These are phyloP conservation scores for Fomitopsis schrenkii DNA, from an alignment of 1,284 basidiomycete genomes.

Conservation along the genomic window DNA sequence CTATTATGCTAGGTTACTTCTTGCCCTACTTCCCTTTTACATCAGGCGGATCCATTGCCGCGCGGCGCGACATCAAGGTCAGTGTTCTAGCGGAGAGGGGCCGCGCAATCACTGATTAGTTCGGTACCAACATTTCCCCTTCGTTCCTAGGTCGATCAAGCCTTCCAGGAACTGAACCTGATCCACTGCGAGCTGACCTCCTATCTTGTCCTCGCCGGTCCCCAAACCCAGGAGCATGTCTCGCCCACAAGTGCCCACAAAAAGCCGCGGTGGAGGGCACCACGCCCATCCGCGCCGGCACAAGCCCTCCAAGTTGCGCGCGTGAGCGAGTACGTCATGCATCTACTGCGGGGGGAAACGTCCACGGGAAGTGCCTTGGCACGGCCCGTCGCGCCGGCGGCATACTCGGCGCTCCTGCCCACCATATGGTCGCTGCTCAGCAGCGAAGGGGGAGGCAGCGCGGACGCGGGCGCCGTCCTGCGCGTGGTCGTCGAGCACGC, in stretches of 20 bases:
- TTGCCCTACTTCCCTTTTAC: constrained; percentile 82
- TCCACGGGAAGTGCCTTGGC: constrained; percentile 30
- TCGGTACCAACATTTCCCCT: not conserved
- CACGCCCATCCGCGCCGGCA: not conserved
- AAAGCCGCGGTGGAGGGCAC: not conserved
- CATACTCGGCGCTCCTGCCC: constrained; percentile 72
- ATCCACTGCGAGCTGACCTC: constrained; percentile 75
- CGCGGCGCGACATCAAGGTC: constrained; percentile 55
- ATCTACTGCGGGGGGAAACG: constrained; percentile 57
- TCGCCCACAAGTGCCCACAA: constrained; percentile 2
- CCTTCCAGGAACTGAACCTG: constrained; percentile 68
- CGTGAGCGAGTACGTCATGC: constrained; percentile 69
- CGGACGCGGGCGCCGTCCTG: constrained; percentile 36
- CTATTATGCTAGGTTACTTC: constrained; percentile 67
- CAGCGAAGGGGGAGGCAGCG: constrained; percentile 25
- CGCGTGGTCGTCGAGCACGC: constrained; percentile 57
- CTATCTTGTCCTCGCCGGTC: constrained; percentile 46
- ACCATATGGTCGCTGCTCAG: constrained; percentile 82
- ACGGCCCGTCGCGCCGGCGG: constrained; percentile 48
- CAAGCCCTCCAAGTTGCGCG: constrained; percentile 40
- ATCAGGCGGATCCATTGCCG: constrained; percentile 23
- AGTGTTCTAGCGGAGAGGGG: not conserved
- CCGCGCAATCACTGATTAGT: not conserved
- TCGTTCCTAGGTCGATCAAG: constrained; percentile 47
- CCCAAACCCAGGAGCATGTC: not conserved